phyloP scores from a whole-genome alignment of 352 stramenopile genomes.

The Peronospora farinosa region DNA sequence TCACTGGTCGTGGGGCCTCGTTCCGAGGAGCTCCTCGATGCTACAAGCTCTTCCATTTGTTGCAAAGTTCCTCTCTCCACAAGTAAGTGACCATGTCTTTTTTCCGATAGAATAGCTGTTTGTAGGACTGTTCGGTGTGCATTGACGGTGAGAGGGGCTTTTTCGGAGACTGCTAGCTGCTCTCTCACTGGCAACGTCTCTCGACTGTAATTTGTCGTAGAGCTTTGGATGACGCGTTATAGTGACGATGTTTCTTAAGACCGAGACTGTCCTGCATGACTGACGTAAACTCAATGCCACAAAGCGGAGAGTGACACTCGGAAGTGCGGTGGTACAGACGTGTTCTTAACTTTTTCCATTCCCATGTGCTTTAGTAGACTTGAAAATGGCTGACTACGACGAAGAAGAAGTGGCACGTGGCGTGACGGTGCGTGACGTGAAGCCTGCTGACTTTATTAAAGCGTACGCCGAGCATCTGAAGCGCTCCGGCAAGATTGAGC shows the following conservation, averaged over 20 bases:
- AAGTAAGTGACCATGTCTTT: conserved; percentile 62
- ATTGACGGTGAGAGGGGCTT: conserved; percentile 1
- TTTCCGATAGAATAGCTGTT: conserved; percentile 8
- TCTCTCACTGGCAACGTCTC: conserved; percentile 6
- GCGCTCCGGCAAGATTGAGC: conserved; percentile 97
- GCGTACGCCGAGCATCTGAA: conserved; percentile 98
- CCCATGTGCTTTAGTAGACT: conserved; percentile 33
- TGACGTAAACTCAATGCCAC: conserved; percentile 27
- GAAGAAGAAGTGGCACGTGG: conserved; percentile 69
- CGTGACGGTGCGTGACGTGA: conserved; percentile 97
- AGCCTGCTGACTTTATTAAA: conserved; percentile 95
- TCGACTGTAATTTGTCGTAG: conserved; percentile 17
- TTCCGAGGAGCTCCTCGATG: not conserved
- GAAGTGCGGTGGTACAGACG: conserved; percentile 85
- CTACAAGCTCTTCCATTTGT: conserved; percentile 46
- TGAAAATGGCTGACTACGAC: conserved; percentile 79
- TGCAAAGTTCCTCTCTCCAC: conserved; percentile 81
- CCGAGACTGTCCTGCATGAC: conserved; percentile 86
- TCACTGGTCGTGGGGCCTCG: conserved; percentile 40
- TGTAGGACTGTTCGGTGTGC: conserved; percentile 16
- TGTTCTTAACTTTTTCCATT: conserved; percentile 76
- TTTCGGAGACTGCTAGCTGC: not conserved
- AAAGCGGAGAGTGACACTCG: conserved; percentile 27
- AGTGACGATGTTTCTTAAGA: conserved; percentile 78
- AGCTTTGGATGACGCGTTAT: conserved; percentile 33